Base-by-base conservation (phyloP, 495 filamentous ascomycete species). In the Sphaerosporella brunnea region DNA sequence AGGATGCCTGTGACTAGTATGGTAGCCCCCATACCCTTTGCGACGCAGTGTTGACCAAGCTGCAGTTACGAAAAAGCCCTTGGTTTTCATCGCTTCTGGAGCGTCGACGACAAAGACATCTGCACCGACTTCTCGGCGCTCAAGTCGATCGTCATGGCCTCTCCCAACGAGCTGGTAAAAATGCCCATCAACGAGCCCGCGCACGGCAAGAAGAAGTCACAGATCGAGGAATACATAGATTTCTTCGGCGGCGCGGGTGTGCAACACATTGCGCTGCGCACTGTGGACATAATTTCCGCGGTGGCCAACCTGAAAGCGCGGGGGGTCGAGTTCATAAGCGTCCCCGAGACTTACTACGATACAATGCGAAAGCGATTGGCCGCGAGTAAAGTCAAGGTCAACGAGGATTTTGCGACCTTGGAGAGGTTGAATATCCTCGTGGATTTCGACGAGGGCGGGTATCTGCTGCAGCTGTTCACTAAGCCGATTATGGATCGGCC, bases 161-260 rank as follows among this genome's bases (percentile, higher is more conserved):
- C 75, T 1, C 73, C 77, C n/a, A 80, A 81, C 63, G 77, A 84
- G 38, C 59, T 77, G 4, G 79, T 94, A 53, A 93, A 93, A 63
- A 94, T 94, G 82, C 87, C 87, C 53, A 88, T 95, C 72, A 94
- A 94, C 70, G 84, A 95, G 66, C 87, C 86, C 2, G 86, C 87
- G 0, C 70, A 74, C 35, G 87, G 86, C 41, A 84, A 84, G 64
- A 80, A 78, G 59, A 78, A 79, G 62, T 80, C 74, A 1, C 87
- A 95, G 65, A 94, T 95, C 58, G 85, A 93, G 62, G 87, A 94
- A 64, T 94, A 83, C 61, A 76, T 93, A 35, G 69, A 82, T 56
- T 93, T 85, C 66, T 90, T 88, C 66, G 70, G 74, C 49, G 87
- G 85, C 7, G 65, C 84, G 0, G 85, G 85, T 10, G 84, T 94